phyloP scores from a whole-genome alignment of 805 yeast species.

The Saccharomycopsis amapae region DNA sequence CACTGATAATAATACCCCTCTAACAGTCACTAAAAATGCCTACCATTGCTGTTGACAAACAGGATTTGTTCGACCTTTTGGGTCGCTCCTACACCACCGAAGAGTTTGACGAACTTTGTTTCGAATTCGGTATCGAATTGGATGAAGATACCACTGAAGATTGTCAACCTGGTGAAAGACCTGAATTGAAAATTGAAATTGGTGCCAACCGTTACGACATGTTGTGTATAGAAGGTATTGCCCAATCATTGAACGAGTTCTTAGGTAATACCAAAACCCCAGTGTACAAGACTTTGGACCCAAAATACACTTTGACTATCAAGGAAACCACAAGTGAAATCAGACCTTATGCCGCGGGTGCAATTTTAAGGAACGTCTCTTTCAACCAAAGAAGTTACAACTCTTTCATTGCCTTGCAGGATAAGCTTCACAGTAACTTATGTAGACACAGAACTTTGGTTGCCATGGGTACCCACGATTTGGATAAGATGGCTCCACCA shows the following conservation, averaged over 20 bases:
- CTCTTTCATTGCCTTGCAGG: slow-evolving; percentile 93
- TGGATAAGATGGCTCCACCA: slow-evolving; percentile 71
- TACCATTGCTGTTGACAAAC: slow-evolving; percentile 91
- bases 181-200: slow-evolving; percentile 93
- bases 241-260: slow-evolving; percentile 88
- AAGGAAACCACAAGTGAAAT: slow-evolving; percentile 64
- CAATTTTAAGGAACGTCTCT: slow-evolving; percentile 76
- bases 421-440: slow-evolving; percentile 87
- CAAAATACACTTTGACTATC: slow-evolving; percentile 59
- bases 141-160: slow-evolving; percentile 92
- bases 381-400: slow-evolving; percentile 84
- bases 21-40: slow-evolving; percentile 61
- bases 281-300: slow-evolving; percentile 51
- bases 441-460: slow-evolving; percentile 97
- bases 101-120: slow-evolving; percentile 95
- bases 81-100: slow-evolving; percentile 69
- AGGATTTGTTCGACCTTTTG: slow-evolving; percentile 77
- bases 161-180: slow-evolving; percentile 76
- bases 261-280: slow-evolving; percentile 67
- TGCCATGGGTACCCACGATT: slow-evolving; percentile 97
- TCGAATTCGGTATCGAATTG: slow-evolving; percentile 94
- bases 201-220: slow-evolving; percentile 98
- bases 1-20: no score
- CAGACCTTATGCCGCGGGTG: slow-evolving; percentile 93
- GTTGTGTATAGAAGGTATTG: slow-evolving; percentile 97